Evolutionary conservation across 1,284 basidiomycete genomes (phyloP).

Genomic region (Peniophora sp.): DNA sequence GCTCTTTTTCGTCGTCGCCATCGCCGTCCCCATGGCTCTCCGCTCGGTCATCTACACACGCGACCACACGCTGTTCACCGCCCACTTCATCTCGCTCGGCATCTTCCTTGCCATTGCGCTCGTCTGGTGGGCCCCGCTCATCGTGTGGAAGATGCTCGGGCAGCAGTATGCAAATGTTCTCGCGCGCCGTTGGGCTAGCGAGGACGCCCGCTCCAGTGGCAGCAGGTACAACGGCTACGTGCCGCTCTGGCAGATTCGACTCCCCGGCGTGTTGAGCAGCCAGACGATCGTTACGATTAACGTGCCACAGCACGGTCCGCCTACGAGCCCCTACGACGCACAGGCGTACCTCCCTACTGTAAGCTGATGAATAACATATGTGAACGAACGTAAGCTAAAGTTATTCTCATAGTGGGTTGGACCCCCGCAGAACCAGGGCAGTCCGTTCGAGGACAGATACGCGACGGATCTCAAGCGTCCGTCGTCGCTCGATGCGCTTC

Average conservation of each 20-base stretch:
- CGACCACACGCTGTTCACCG: constrained; percentile 20
- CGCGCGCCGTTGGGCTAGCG: constrained; percentile 32
- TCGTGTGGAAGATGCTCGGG: constrained; percentile 43
- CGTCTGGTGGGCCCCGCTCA: constrained; percentile 34
- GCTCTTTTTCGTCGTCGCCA: constrained; percentile 24
- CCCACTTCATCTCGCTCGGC: constrained; percentile 29
- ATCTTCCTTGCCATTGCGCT: constrained; percentile 30
- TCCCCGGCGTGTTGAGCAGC: constrained; percentile 32
- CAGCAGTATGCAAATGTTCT: constrained; percentile 31
- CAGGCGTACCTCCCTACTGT: constrained; percentile 39
- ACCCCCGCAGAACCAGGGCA: background rate
- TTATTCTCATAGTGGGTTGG: constrained; percentile 4
- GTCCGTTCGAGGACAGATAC: background rate
- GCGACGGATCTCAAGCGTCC: background rate
- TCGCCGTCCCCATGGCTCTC: background rate
- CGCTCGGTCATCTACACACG: too few relatives aligned
- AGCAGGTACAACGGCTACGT: constrained; percentile 20
- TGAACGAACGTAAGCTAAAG: constrained; percentile 24
- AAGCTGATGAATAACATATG: constrained; percentile 14
- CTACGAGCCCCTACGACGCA: constrained; percentile 35
- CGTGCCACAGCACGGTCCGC: constrained; percentile 23
- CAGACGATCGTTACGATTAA: constrained; percentile 32
- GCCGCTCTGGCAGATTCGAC: constrained; percentile 37
- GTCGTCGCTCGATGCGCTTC: background rate
- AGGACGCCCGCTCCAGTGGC: constrained; percentile 24